Evolutionary conservation across 2,329 filamentous ascomycete species (phyloP).

Genomic region (Grosmannia serpens): DNA sequence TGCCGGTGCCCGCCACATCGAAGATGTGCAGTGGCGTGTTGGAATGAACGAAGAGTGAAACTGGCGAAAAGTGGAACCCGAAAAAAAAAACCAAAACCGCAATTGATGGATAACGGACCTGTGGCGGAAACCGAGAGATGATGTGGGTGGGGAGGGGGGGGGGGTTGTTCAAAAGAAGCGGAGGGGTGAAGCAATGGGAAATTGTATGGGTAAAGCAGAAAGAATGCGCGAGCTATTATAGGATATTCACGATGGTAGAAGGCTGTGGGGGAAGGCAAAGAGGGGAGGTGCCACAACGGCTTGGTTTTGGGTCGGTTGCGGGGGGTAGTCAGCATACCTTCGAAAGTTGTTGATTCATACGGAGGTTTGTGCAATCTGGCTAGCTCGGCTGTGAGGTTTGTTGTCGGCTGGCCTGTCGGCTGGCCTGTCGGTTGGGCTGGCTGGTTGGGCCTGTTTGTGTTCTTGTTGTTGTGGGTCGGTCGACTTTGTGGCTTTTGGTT

Average conservation of each 20-base stretch:
- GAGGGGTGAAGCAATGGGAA: neutral
- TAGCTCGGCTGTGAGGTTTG: constrained; percentile 4
- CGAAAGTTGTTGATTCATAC: constrained; percentile 34
- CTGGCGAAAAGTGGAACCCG: neutral
- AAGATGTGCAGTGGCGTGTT: neutral
- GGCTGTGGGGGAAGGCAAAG: constrained; percentile 2
- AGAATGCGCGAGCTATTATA: neutral
- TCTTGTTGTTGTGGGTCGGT: neutral
- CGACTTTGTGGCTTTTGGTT: neutral
- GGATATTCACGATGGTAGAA: neutral
- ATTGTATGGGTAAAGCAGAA: constrained; percentile 1
- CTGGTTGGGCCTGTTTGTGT: neutral
- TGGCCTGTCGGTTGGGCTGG: constrained; percentile 3
- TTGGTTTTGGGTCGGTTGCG: constrained; percentile 7
- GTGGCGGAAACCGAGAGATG: neutral
- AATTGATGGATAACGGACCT: neutral
- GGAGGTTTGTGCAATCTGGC: constrained; percentile 10
- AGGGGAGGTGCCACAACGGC: constrained; percentile 8
- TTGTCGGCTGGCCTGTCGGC: neutral
- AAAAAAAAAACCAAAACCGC: neutral
- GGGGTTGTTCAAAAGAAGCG: neutral
- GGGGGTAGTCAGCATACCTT: constrained; percentile 23
- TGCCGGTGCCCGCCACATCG: neutral
- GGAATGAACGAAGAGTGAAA: neutral
- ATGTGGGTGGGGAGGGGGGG: neutral